Evolutionary conservation across 2,329 filamentous ascomycete genomes (phyloP).

Genomic region (Stachybotrys chartarum): DNA sequence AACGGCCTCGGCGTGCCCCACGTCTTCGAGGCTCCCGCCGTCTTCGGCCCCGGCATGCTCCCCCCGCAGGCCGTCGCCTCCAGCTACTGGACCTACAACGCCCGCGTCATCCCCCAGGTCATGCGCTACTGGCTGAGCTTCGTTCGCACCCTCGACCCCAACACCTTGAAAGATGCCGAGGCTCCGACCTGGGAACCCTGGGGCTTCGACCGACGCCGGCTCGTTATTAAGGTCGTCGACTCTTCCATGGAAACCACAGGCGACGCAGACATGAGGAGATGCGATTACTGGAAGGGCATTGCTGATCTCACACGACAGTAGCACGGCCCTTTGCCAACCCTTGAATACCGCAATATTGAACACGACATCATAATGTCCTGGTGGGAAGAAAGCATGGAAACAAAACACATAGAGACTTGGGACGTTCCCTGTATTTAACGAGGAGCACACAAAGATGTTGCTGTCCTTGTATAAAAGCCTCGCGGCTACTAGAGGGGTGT

Average conservation of each 20-base stretch:
- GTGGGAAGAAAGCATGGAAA: too few species aligned
- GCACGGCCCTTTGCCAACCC: background rate
- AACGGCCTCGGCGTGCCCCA: constrained; percentile 40
- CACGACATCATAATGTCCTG: too few species aligned
- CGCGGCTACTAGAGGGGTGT: background rate
- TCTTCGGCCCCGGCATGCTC: constrained; percentile 37
- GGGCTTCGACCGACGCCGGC: constrained; percentile 19
- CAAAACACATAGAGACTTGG: background rate
- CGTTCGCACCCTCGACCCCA: constrained; percentile 36
- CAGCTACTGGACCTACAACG: constrained; percentile 38
- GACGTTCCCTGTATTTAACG: background rate
- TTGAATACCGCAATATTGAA: too few species aligned
- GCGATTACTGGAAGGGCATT: constrained; percentile 33
- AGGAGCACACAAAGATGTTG: background rate
- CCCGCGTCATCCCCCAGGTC: constrained; percentile 34
- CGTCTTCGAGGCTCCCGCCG: constrained; percentile 37
- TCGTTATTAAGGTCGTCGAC: constrained; percentile 31
- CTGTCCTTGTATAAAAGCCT: background rate
- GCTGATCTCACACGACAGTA: constrained; percentile 19
- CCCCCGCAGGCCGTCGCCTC: constrained; percentile 2
- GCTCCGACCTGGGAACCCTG: constrained; percentile 36
- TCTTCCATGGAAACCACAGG: constrained; percentile 30
- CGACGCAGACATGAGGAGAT: constrained; percentile 26
- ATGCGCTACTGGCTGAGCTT: constrained; percentile 46
- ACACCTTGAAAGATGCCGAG: constrained; percentile 20